Base-by-base conservation (phyloP, 495 filamentous ascomycete species). In the Aspergillus hancockii region DNA sequence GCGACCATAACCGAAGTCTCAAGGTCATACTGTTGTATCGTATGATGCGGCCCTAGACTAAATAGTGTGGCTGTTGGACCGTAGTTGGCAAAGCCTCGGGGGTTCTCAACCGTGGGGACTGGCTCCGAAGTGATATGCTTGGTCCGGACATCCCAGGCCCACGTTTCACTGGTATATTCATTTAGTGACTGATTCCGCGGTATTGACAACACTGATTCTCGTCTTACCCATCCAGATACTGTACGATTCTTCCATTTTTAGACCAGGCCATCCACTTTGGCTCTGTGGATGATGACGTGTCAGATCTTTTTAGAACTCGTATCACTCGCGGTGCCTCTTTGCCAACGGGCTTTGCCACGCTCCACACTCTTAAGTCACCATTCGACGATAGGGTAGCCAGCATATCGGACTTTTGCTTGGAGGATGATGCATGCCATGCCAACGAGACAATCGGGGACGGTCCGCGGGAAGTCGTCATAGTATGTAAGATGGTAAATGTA, bases 231-330 rank as follows among this genome's bases (percentile, higher is more conserved):
- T 97, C 92, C 8, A 92, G 85, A 75, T 85, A 93, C 75, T 99
- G 94, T 52, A 99, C 82, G 60, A 99, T 92, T 63, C 90, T 88
- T 28, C 94, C 94, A 77, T 96, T 97, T 77, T 96, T 98, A 4
- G 95, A 98, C 94, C 94, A 99, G 23, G 84, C 89, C 81, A 96
- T 90, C 93, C 93, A 99, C 71, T 96, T 96, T 19, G 89, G 90
- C 10, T 92, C 92, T 13, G 85, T 74, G 31, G 85, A 77, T 53
- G 81, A 71, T 1, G 70, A 89, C 61, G 84, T 83, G 62, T 97
- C 92, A 6, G 84, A 85, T 64, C 88, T 80, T 74, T 92, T 96
- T 51, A 99, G 74, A 5, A 95, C 86, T 50, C 94, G 81, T 57
- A 98, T 96, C 6, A 96, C 89, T 66, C 90, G 91, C 19, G 89